Base-by-base conservation (phyloP, 352 stramenopile genomes). In the Pythium rhizo-oryzae region DNA sequence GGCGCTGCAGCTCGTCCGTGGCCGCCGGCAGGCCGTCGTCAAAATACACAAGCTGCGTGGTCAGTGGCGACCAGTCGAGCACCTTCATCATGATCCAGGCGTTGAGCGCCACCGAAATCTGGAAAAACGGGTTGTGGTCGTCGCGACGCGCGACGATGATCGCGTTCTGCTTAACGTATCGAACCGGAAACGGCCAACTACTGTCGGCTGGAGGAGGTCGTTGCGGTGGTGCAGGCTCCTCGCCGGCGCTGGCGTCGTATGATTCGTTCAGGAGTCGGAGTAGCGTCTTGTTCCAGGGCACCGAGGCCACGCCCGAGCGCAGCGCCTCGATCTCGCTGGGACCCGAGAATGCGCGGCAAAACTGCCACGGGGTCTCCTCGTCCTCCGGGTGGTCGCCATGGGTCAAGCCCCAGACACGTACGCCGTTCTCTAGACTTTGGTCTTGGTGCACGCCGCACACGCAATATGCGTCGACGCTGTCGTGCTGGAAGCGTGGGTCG, bases 401-500 rank as follows among this genome's bases (percentile, higher is more conserved):
- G 13, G 61, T 43, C 8, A 33, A 33, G 4, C 24, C 51, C 61
- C 61, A 68, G 18, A 68, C 61, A n/a, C 30, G 59, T 15, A 33
- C 37, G 41, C 15, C 37, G 7, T 16, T 18, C 16, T 13, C 30
- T 0, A 30, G 16, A 19, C 7, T 23, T 30, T 65, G 28, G 4
- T 66, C 21, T 7, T 59, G 37, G 4, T 25, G 12, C 33, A 49
- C 21, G 21, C 39, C 50, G 39, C 70, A 69, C 28, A 47, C 28
- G 37, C 66, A 74, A 28, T 58, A 62, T 16, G 75, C 50, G 28
- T 64, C 65, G 23, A 50, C 33, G 0, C 59, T 35, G 0, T 18
- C 39, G 59, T 67, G 68, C 19, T 46, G 28, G 51, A 74, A 76
- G 16, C 75, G 75, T 1, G 75, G 75, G 52, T 82, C 75, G 61